Evolutionary conservation across 2,329 filamentous ascomycete genomes (phyloP).

Genomic region (Zymoseptoria ardabiliae): DNA sequence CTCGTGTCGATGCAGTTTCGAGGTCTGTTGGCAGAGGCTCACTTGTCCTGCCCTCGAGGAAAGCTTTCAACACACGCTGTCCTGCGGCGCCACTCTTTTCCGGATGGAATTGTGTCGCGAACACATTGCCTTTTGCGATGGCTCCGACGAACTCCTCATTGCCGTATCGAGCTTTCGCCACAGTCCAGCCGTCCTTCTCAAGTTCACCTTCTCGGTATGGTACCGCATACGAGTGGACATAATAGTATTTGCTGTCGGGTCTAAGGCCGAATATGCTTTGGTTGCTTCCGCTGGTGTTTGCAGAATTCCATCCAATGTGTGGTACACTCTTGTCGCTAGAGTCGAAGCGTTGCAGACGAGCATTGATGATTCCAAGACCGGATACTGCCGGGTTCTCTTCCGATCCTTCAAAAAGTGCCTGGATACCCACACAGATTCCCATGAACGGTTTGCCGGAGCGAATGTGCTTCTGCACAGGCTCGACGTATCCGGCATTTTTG

Average conservation of each 20-base stretch:
- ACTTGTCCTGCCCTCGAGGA: constrained; percentile 64
- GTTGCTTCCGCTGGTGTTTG: constrained; percentile 51
- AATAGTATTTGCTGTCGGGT: constrained; percentile 91
- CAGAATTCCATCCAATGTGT: constrained; percentile 98
- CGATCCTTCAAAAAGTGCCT: constrained; percentile 82
- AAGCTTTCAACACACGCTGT: constrained; percentile 73
- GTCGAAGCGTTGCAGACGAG: constrained; percentile 67
- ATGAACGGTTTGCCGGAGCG: constrained; percentile 92
- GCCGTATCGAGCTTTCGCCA: constrained; percentile 86
- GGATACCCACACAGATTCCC: constrained; percentile 91
- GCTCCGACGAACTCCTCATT: constrained; percentile 86
- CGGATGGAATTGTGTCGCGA: constrained; percentile 94
- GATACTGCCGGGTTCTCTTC: constrained; percentile 64
- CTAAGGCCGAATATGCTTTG: constrained; percentile 68
- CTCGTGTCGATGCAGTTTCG: constrained; percentile 31
- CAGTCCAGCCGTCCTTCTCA: constrained; percentile 76
- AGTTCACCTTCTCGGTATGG: constrained; percentile 67
- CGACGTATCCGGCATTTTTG: constrained; percentile 70
- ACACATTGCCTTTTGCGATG: constrained; percentile 73
- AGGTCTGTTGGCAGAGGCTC: constrained; percentile 42
- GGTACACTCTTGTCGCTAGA: constrained; percentile 80
- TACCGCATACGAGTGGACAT: constrained; percentile 89
- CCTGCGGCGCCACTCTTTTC: constrained; percentile 94
- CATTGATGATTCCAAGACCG: constrained; percentile 70
- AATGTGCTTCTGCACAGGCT: constrained; percentile 76